Evolutionary conservation across 2,329 filamentous ascomycete genomes (phyloP), one percentile per base, ranked within the genome.

Genomic region (Lecanicillium sp.): DNA sequence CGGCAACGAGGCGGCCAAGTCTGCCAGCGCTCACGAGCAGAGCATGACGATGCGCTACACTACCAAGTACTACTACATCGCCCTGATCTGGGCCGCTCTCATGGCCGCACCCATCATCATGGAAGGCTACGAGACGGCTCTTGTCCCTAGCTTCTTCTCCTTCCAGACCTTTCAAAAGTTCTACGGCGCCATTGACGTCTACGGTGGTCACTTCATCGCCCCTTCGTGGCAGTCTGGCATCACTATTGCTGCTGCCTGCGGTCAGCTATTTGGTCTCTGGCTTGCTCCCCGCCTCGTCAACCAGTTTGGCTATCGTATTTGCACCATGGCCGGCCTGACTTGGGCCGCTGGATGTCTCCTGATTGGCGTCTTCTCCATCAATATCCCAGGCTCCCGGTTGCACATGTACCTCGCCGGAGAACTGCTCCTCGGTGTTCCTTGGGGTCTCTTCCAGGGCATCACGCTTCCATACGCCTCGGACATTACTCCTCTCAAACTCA

Each of bases 401-500:
- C 22, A 45, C 7, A 42, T 58, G 22, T 52, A 60, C 4, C 46
- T 61, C 8, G 52, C 49, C 7, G 58, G 57, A 1, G 56, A 63
- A 44, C 44, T 62, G 14, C 48, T 63, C 2, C 55, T 54, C 29
- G 62, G 61, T 12, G 46, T 66, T 17, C 59, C 61, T 0, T 62
- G 58, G 44, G 50, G 49, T 6, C 34, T 48, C 1, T 50, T 66
- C 41, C 56, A 58, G 29, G 61, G 56, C 0, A 49, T 64, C 12
- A 52, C 53, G 1, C 52, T 58, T 0, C 53, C 61, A 1, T 66
- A 67, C 37, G 60, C 61, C 1, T 61, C 63, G 1, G 63, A 66
- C 28, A 44, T 54, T 13, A 44, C 42, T 3, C 48, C 47, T 19
- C 38, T 43, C 55, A 63, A 56, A 5, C 54, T 66, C 3, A 53